These are phyloP conservation scores for Exophiala sideris DNA, from an alignment of 2,329 filamentous ascomycete species.

Conservation along the genomic window DNA sequence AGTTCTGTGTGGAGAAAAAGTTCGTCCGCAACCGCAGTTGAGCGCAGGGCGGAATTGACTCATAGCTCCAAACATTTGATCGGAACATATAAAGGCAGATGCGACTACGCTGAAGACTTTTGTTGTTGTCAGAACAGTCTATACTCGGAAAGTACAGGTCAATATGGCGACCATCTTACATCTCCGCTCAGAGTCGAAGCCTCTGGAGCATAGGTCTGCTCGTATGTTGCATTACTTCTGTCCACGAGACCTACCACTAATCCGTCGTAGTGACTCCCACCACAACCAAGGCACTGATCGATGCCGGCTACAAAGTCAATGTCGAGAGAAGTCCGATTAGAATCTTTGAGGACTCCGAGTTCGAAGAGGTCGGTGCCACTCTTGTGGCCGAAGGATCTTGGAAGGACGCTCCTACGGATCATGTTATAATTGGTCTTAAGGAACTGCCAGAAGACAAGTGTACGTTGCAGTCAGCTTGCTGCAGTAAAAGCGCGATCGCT, in stretches of 20 bases:
- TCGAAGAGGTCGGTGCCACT: constrained; percentile 60
- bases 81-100: background rate
- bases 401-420: constrained; percentile 63
- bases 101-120: background rate
- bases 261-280: constrained; percentile 39
- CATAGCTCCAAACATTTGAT: constrained; percentile 3
- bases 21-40: background rate
- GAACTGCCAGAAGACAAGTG: constrained; percentile 66
- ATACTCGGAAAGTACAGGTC: background rate
- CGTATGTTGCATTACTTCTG: constrained; percentile 8
- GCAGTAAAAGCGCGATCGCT: constrained; percentile 15
- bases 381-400: constrained; percentile 66
- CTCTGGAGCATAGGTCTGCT: constrained; percentile 28
- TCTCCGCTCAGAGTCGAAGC: constrained; percentile 27
- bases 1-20: constrained; percentile 4
- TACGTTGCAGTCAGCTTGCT: constrained; percentile 1
- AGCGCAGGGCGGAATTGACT: constrained; percentile 17
- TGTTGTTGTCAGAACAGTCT: background rate
- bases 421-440: constrained; percentile 74
- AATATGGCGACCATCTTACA: constrained; percentile 27
- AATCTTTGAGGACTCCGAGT: constrained; percentile 58
- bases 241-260: background rate
- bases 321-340: constrained; percentile 66
- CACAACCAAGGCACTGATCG: constrained; percentile 60
- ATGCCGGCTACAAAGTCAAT: constrained; percentile 66